These are phyloP conservation scores for Elaeis oleifera DNA, from an alignment of 202 grass and related monocot species.

Conservation along the genomic window DNA sequence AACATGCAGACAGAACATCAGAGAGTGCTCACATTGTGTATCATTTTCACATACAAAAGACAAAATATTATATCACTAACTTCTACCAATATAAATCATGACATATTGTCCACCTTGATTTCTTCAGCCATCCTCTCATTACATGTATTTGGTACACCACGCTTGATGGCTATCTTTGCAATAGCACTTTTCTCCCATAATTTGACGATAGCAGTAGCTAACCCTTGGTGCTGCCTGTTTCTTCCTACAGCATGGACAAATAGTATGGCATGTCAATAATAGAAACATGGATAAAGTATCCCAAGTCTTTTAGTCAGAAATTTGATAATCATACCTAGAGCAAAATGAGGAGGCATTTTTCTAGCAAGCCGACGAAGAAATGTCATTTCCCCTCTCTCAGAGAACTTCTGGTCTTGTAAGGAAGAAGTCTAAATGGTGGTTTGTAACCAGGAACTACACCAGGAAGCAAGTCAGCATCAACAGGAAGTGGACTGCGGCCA, in stretches of 20 bases:
- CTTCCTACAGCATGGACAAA: conserved; percentile 46
- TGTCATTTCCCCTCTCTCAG: conserved; percentile 72
- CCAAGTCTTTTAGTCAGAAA: neutral
- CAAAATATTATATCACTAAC: neutral
- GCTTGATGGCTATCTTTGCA: conserved; percentile 90
- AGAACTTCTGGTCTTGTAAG: conserved; percentile 51
- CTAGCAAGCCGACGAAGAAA: conserved; percentile 64
- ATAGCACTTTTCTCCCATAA: conserved; percentile 96
- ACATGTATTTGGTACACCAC: conserved; percentile 66
- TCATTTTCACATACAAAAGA: neutral
- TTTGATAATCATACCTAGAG: conserved; percentile 45
- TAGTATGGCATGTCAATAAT: conserved; percentile 5
- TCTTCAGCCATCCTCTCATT: conserved; percentile 89
- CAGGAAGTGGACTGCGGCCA: conserved; percentile 62
- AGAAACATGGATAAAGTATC: neutral
- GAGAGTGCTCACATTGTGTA: too few relatives aligned
- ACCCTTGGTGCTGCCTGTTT: conserved; percentile 88
- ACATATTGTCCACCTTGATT: conserved; percentile 54
- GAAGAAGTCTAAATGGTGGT: conserved; percentile 68
- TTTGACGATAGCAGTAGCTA: conserved; percentile 89
- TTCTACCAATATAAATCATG: conserved; percentile 16
- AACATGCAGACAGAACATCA: too few relatives aligned
- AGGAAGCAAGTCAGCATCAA: conserved; percentile 90
- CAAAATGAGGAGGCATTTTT: conserved; percentile 84
- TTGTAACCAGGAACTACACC: conserved; percentile 61